These are phyloP conservation scores for Plasmodiophora brassicae DNA, from an alignment of 208 protist species.

Conservation along the genomic window DNA sequence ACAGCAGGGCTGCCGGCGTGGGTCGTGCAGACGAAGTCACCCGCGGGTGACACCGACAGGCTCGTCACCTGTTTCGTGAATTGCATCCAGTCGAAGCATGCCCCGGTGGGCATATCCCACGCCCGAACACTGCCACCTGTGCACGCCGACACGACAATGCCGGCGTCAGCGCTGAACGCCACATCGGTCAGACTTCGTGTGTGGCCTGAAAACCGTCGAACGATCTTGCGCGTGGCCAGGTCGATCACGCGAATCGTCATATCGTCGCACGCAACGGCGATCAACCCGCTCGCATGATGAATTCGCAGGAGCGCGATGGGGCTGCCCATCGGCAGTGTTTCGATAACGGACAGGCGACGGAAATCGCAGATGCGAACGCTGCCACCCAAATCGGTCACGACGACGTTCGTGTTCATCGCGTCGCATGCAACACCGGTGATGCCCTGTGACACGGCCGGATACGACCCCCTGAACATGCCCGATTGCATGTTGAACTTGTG, in stretches of 20 bases:
- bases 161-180: background rate
- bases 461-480: background rate
- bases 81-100: background rate
- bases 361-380: background rate
- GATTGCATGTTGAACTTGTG: constrained; percentile 35
- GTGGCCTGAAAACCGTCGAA: constrained; percentile 22
- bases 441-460: too few species aligned
- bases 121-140: background rate
- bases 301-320: background rate
- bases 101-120: background rate
- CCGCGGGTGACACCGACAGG: background rate
- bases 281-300: background rate
- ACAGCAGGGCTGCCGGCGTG: background rate
- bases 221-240: background rate
- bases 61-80: background rate
- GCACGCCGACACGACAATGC: background rate
- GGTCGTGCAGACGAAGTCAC: constrained; percentile 15
- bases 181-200: background rate
- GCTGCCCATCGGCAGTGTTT: background rate
- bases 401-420: background rate
- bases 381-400: background rate
- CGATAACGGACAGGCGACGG: background rate
- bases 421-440: background rate
- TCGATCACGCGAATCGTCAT: background rate
- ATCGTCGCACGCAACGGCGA: background rate